Percentiles rank a stretch among this genome's conserved stretches.
Conservation (phyloP, 140 eudicot species). For the Cichorium intybus region DNA sequence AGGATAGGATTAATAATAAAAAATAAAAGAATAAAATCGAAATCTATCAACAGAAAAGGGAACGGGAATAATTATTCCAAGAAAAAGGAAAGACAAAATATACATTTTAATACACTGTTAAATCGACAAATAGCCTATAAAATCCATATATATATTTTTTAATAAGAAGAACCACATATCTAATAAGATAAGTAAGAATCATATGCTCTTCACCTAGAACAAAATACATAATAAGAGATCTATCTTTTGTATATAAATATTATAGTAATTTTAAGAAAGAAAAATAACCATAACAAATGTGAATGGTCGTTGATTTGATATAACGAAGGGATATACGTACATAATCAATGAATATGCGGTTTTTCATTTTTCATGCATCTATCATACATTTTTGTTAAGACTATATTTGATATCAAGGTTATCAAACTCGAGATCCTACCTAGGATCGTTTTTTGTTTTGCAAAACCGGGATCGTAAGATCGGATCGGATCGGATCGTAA, state of each 20-base stretch:
- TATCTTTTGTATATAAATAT: not conserved
- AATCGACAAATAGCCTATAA: not conserved
- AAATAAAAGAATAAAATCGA: not conserved
- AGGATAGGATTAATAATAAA: too few relatives aligned
- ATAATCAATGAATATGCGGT: too few relatives aligned
- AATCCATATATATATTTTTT: not conserved
- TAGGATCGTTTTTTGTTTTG: too few relatives aligned
- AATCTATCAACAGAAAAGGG: not conserved
- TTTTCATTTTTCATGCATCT: too few relatives aligned
- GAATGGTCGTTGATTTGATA: too few relatives aligned
- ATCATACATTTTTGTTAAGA: too few relatives aligned
- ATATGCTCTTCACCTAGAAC: not conserved
- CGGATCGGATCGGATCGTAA: too few relatives aligned
- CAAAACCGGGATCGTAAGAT: too few relatives aligned
- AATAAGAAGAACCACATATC: not conserved
- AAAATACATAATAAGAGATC: not conserved
- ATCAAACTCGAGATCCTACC: too few relatives aligned
- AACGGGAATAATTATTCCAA: not conserved
- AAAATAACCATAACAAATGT: not conserved
- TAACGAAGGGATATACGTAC: too few relatives aligned
- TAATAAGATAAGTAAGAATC: slow-evolving; percentile 18
- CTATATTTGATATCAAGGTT: too few relatives aligned
- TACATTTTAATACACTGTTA: not conserved
- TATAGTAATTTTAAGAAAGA: not conserved
- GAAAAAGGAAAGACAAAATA: not conserved